Evolutionary conservation across 2,329 filamentous ascomycete species (phyloP), one percentile per base, ranked within the genome.

Genomic region (Pseudogymnoascus destructans): DNA sequence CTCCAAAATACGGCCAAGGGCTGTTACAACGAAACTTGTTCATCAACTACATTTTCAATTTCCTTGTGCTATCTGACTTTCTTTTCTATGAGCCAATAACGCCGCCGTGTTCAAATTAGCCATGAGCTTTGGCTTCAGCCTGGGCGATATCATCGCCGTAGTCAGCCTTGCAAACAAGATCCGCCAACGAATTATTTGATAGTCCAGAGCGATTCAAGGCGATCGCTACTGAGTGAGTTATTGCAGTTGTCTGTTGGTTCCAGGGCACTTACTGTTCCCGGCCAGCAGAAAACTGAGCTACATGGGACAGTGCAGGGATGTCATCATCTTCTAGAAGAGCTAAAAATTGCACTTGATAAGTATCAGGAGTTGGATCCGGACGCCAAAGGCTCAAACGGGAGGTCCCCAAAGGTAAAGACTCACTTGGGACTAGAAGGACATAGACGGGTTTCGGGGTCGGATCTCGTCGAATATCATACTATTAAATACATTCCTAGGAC

Each of bases 121-220:
- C 30, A 71, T 70, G 70, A 69, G 66, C 52, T 70, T 73, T 57
- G 69, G 69, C 8, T 70, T 69, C 61, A 63, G 69, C 6, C 62
- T 69, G 11, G 69, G 68, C 4, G 71, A 72, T 55, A 65, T 70
- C 21, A 55, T 70, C 15, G 61, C 68, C 2, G 63, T 69, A 21
- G 59, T 70, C 17, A 59, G 67, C 21, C 62, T 70, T 23, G 64
- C 60, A 17, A 66, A 65, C 30, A 64, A 62, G 38, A 59, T 68
- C 52, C 62, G 65, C 23, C 65, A 66, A 57, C 61, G 65, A 27
- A 27, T 69, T 69, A 54, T 58, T 59, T 3, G 57, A 61, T 19
- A 66, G 66, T 3, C 68, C 68, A 10, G 38, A 40, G 9, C 62
- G 70, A 58, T 67, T 69, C 30, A 59, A 63, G 38, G 59, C 59